These are phyloP conservation scores for Phaseolus lunatus DNA, from an alignment of 306 rosid genomes.

Conservation along the genomic window DNA sequence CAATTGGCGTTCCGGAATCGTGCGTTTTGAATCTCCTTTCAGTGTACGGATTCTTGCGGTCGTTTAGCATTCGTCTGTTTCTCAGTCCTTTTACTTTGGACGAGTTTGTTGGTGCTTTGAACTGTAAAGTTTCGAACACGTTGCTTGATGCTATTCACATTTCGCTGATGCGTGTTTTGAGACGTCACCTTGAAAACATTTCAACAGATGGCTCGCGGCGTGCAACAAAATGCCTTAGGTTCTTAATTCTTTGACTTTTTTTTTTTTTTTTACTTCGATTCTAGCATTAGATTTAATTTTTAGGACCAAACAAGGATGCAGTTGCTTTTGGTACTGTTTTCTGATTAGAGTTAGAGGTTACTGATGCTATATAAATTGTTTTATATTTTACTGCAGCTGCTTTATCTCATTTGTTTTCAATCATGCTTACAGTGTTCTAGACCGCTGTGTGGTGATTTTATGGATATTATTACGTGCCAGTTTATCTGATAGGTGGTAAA, in stretches of 20 bases:
- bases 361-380: neutral
- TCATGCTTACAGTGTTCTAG: neutral
- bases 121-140: conserved; percentile 65
- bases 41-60: conserved; percentile 79
- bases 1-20: conserved; percentile 77
- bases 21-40: conserved; percentile 72
- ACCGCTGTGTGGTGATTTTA: neutral
- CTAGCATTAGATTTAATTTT: neutral
- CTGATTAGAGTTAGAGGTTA: neutral
- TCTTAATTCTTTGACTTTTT: conserved; percentile 18
- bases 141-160: conserved; percentile 83
- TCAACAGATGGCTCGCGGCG: conserved; percentile 72
- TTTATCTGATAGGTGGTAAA: neutral
- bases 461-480: neutral
- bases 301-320: neutral
- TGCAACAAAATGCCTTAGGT: conserved; percentile 84
- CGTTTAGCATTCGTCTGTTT: conserved; percentile 70
- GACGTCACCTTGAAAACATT: conserved; percentile 70
- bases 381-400: neutral
- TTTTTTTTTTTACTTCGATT: neutral
- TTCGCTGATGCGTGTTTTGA: conserved; percentile 77
- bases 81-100: conserved; percentile 79
- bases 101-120: conserved; percentile 87
- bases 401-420: neutral
- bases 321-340: neutral